Evolutionary conservation across 352 stramenopile species (phyloP), one percentile per base, ranked within the genome.

Genomic region (Pilasporangium apinafurcum): DNA sequence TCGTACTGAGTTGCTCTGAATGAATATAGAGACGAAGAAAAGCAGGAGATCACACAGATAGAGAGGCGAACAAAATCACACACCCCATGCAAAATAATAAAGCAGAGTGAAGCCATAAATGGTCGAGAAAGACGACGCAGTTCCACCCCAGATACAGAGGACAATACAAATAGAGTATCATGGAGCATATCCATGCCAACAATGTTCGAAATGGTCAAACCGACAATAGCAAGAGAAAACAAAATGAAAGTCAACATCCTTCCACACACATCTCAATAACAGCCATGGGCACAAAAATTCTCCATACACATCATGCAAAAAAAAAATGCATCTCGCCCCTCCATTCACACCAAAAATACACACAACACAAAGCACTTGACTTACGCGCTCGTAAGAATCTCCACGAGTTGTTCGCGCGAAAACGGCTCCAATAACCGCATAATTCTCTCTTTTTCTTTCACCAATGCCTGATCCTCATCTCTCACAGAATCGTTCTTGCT

Each of bases 351-450:
- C 43, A 51, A 24, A 25, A 30, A 31, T 43, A 41, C 31, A 39
- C n/a, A 59, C 35, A 44, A 45, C 8, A 54, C 17, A 56, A 31
- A 40, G 37, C 30, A 36, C 37, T 16, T 25, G 16, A 67, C 68
- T 53, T 87, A 90, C 78, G 75, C 78, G 39, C 56, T 68, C 26
- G 71, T 52, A 42, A 90, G 53, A 44, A 87, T 85, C 54, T 77
- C 68, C 29, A 83, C 29, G 30, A 90, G 47, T 48, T 87, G 68
- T 27, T 86, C 67, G 34, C 66, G 55, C 35, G 78, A 62, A 28
- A 87, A 81, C 2, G 72, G 60, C 41, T 67, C 56, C 9, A 90
- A 51, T 9, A 90, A 55, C 51, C 57, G 60, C n/a, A 45, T 44
- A 16, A 78, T 37, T 21, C 30, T 26, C 31, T 55, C 49, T 14